Percentiles rank a stretch among this genome's conserved stretches.
These are phyloP conservation scores for Fomitiporia mediterranea DNA, from an alignment of 1,284 basidiomycete genomes.

Conservation along the genomic window DNA sequence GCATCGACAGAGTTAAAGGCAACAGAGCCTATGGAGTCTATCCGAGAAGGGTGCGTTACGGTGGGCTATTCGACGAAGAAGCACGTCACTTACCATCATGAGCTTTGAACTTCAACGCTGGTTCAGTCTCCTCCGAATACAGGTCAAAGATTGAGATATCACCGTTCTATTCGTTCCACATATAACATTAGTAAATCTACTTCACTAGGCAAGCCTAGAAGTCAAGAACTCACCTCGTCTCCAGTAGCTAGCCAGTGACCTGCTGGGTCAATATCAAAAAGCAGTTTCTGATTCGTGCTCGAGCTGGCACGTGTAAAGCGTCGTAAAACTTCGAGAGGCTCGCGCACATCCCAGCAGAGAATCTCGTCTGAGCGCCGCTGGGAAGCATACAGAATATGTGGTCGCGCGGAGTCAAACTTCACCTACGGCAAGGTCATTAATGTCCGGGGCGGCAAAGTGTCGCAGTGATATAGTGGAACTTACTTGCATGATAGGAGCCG, in stretches of 20 bases:
- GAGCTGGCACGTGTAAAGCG: slow-evolving; percentile 33
- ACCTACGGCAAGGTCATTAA: slow-evolving; percentile 42
- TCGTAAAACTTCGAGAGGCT: slow-evolving; percentile 45
- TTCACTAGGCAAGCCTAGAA: not conserved
- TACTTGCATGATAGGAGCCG: slow-evolving; percentile 71
- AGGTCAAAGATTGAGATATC: slow-evolving; percentile 26
- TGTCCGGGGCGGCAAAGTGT: not conserved
- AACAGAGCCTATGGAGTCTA: slow-evolving; percentile 23
- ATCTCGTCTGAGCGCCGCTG: slow-evolving; percentile 65
- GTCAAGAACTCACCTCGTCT: slow-evolving; percentile 52
- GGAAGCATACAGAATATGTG: slow-evolving; percentile 73
- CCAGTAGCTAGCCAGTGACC: slow-evolving; percentile 70
- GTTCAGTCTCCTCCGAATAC: slow-evolving; percentile 11
- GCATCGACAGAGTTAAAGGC: slow-evolving; percentile 18
- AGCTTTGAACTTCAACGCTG: slow-evolving; percentile 22
- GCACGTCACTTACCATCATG: slow-evolving; percentile 22
- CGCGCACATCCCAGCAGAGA: slow-evolving; percentile 75
- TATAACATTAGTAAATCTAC: not conserved
- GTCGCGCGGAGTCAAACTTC: slow-evolving; percentile 69
- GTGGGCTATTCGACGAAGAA: not conserved
- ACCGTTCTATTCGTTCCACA: slow-evolving; percentile 26
- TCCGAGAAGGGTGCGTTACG: not conserved
- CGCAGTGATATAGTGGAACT: slow-evolving; percentile 17
- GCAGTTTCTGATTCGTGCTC: slow-evolving; percentile 69
- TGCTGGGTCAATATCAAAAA: slow-evolving; percentile 72